Evolutionary conservation across 2,329 filamentous ascomycete species (phyloP), one percentile per base, ranked within the genome.

Genomic region (Chrysoporthe cubensis): DNA sequence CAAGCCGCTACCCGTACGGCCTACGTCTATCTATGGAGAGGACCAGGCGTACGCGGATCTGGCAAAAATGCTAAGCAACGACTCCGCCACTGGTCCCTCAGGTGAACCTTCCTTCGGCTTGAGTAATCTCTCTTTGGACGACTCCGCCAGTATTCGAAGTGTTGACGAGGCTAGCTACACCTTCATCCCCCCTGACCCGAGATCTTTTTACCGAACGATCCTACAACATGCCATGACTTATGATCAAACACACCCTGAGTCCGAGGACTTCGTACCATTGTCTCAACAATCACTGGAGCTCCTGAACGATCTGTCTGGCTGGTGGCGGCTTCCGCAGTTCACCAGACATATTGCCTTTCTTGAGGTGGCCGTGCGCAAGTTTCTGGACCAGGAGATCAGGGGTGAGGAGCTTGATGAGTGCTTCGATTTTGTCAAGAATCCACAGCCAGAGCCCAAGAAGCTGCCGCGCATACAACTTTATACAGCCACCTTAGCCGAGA

Each of bases 301-400:
- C 58, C 80, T 99, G 70, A 91, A 91, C 69, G 95, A 98, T 77
- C 85, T 97, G 67, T 92, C 91, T 68, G 82, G 93, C 70, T 89
- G 94, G 74, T 99, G 96, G 96, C 90, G 96, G 62, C 86, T 99
- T 70, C 94, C 95, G 2, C 89, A 91, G 71, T 93, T 90, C 74
- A 93, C 93, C 3, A 88, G 94, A 57, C 84, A 93, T 63, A 88
- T 97, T 6, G 80, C 95, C 6, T 90, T 97, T 73, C 81, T 98
- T 46, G 96, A 98, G 80, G 91, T 96, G 66, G 87, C 93, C 7
- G 87, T 90, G 32, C 91, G 94, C 74, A 96, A 96, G 77, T 98
- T 94, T 75, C 82, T 93, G 58, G 91, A 97, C 72, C 89, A 92
- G 71, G 91, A 97, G 74, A 88, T 97, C 67, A 86, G 87, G 16